Percentiles rank a stretch among this genome's conserved stretches.
Conservation (phyloP, 2,329 filamentous ascomycete genomes). For the Aspergillus sp. region DNA sequence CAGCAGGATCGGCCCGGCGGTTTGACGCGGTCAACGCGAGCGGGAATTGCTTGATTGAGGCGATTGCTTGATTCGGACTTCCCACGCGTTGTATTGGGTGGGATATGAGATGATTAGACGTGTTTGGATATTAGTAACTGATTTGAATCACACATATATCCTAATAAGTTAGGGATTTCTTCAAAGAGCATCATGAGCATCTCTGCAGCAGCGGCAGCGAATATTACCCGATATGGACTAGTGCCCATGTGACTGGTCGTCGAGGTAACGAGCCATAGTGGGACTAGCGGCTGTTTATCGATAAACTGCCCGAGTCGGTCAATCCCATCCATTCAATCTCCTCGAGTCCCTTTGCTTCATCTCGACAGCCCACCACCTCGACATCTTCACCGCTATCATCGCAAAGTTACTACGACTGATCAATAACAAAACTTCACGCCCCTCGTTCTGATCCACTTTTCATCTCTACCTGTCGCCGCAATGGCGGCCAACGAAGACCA, state of each 20-base stretch:
- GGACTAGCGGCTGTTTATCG: conserved; percentile 39
- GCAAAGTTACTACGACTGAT: neutral
- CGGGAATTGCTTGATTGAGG: neutral
- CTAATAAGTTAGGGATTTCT: too few relatives aligned
- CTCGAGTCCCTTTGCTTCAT: neutral
- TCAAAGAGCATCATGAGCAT: too few relatives aligned
- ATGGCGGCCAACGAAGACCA: conserved; percentile 48
- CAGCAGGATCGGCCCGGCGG: neutral
- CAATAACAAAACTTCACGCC: neutral
- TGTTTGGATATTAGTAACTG: neutral
- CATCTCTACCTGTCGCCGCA: conserved; percentile 51
- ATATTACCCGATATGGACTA: conserved; percentile 18
- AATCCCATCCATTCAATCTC: neutral
- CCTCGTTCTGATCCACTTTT: neutral
- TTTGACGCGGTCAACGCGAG: conserved; percentile 8
- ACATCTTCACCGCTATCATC: neutral
- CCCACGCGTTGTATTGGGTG: neutral
- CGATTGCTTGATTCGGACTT: neutral
- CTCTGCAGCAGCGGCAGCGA: neutral
- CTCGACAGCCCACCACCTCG: conserved; percentile 5
- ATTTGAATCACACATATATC: too few relatives aligned
- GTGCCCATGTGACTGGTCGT: conserved; percentile 34
- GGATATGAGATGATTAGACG: neutral
- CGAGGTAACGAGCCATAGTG: conserved; percentile 29
- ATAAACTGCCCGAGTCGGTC: conserved; percentile 25